phyloP scores from a whole-genome alignment of 2,329 filamentous ascomycete genomes.

The Aspergillus melleus region DNA sequence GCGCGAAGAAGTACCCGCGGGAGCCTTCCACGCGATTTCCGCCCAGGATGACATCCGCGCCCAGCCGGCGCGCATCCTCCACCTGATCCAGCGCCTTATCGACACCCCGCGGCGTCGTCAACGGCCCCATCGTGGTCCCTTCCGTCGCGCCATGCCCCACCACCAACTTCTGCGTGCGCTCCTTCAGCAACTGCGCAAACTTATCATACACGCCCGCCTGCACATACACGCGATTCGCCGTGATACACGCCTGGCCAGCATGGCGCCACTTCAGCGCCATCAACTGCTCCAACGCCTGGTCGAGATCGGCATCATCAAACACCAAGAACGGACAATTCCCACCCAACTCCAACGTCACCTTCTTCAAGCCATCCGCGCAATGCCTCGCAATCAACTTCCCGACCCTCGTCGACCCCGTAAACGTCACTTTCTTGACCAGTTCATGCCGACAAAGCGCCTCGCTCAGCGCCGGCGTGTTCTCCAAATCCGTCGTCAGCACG shows the following conservation, averaged over 20 bases:
- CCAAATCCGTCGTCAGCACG: conserved; percentile 56
- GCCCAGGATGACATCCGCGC: conserved; percentile 64
- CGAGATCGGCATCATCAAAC: conserved; percentile 64
- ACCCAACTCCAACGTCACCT: conserved; percentile 64
- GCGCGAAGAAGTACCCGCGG: conserved; percentile 70
- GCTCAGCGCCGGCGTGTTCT: conserved; percentile 40
- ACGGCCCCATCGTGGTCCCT: conserved; percentile 60
- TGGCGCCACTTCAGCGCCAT: conserved; percentile 46
- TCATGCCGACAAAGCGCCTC: conserved; percentile 57
- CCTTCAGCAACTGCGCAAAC: conserved; percentile 56
- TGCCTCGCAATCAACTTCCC: conserved; percentile 63
- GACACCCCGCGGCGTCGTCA: conserved; percentile 58
- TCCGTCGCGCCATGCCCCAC: conserved; percentile 61
- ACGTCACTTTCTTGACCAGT: conserved; percentile 60
- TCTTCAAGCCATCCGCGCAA: conserved; percentile 62
- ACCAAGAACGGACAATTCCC: conserved; percentile 66
- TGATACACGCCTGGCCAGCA: conserved; percentile 48
- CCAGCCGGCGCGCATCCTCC: conserved; percentile 62
- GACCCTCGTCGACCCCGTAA: conserved; percentile 61
- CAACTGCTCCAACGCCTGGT: conserved; percentile 44
- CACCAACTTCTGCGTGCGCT: conserved; percentile 53
- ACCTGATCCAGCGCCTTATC: conserved; percentile 61
- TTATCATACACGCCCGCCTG: conserved; percentile 49
- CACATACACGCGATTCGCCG: conserved; percentile 47
- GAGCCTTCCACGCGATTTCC: conserved; percentile 50